A percentile compares a stretch with the other conserved stretches of the same genome.
These are phyloP conservation scores for Leishmania turanica DNA, from an alignment of 208 protist species.

Conservation along the genomic window DNA sequence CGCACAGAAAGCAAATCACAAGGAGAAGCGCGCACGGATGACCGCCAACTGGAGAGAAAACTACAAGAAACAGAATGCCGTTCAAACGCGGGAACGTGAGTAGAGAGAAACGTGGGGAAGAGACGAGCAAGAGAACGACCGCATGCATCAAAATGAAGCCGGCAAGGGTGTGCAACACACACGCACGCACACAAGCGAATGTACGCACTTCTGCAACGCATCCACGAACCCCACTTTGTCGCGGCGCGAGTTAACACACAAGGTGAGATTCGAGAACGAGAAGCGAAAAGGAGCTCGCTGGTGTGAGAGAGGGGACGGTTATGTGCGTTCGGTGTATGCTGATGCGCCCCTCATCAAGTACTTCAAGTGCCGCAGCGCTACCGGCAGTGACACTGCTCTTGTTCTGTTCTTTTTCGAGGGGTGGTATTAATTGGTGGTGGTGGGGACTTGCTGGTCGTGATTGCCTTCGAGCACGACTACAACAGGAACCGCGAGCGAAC, in stretches of 20 bases:
- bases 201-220: neutral
- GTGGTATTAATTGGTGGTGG: neutral
- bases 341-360: neutral
- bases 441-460: neutral
- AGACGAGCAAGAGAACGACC: neutral
- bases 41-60: neutral
- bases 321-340: neutral
- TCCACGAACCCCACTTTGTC: neutral
- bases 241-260: neutral
- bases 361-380: neutral
- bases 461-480: neutral
- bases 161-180: neutral
- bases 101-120: neutral
- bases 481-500: neutral
- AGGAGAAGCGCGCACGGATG: neutral
- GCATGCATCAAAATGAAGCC: neutral
- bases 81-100: neutral
- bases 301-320: neutral
- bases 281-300: neutral
- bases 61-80: neutral
- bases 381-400: neutral
- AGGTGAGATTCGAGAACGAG: neutral
- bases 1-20: neutral
- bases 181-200: constrained; percentile 1
- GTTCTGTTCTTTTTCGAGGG: neutral